These are phyloP conservation scores for Acer campestre DNA, from an alignment of 345 rosid species.

Conservation along the genomic window DNA sequence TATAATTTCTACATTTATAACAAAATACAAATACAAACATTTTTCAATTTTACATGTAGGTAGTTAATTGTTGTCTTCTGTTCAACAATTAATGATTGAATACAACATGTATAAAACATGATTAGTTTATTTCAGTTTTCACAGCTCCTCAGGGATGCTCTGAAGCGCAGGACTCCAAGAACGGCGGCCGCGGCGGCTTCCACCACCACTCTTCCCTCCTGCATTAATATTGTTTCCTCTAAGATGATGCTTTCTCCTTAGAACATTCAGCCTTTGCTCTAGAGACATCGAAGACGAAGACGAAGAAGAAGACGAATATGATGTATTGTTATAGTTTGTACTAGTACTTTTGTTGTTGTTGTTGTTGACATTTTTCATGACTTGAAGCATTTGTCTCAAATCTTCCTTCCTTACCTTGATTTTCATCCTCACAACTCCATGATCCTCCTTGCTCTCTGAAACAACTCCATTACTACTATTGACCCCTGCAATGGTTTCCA, in stretches of 20 bases:
- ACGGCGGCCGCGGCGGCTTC: background rate
- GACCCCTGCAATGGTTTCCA: slow-evolving; percentile 27
- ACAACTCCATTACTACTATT: slow-evolving; percentile 11
- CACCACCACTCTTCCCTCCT: slow-evolving; percentile 13
- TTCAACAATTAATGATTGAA: background rate
- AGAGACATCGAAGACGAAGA: background rate
- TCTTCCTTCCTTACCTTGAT: slow-evolving; percentile 49
- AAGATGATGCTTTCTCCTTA: slow-evolving; percentile 21
- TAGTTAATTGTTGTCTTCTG: background rate
- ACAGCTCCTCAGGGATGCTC: slow-evolving; percentile 45
- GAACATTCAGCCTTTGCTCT: slow-evolving; percentile 36
- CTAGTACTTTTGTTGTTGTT: background rate
- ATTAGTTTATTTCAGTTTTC: background rate
- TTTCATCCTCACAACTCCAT: slow-evolving; percentile 45
- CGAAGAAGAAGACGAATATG: background rate
- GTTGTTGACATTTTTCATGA: slow-evolving; percentile 19
- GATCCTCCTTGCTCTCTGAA: slow-evolving; percentile 25
- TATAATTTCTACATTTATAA: background rate
- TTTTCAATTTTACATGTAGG: background rate
- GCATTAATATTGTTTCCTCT: background rate
- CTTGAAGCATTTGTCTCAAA: slow-evolving; percentile 41
- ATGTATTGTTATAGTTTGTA: background rate
- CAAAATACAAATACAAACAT: background rate
- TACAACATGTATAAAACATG: background rate
- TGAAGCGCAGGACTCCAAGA: slow-evolving; percentile 44